Evolutionary conservation across 176 grass and related monocot species (phyloP), one percentile per base, ranked within the genome.

Genomic region (Musa beccarii): DNA sequence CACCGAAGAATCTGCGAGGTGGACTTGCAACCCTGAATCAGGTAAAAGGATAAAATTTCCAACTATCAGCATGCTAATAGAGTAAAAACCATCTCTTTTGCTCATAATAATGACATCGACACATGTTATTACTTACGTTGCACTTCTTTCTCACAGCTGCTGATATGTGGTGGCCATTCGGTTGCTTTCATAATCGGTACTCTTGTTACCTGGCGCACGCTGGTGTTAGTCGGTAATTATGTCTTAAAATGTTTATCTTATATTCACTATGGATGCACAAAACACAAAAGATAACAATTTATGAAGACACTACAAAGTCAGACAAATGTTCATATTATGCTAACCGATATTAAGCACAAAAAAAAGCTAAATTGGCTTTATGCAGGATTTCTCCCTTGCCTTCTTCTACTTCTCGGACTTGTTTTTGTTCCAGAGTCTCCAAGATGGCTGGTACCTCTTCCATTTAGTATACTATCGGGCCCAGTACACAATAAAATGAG

Each of bases 361-460:
- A 28, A 28, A 28, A 77, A 64, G 19, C 53, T 81, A 59, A 3
- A 25, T 63, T 15, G 16, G 59, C 34, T 53, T 68, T 66, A 10
- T 86, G 63, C 73, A 91, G 91, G 83, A 82, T 79, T 94, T 43
- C 51, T 86, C 64, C 88, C 91, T 52, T 90, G 81, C 78, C 49
- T 86, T 55, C 26, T 84, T 69, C 79, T 95, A 26, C 73, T 91
- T 79, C 34, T 56, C 3, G 83, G 85, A 19, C 85, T 91, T 68
- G 43, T 88, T 55, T 90, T 95, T 74, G 84, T 95, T 91, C 91
- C 85, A 72, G 83, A 95, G 43, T 95, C 88, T 1, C 88, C 88
- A 20, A 95, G 91, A 90, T 95, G 91, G 85, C 76, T 95, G 86
- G 91, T 95, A 82, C 79, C 51, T 81, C 22, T 55, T 65, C 2